Percentiles rank a stretch among this genome's conserved stretches.
phyloP scores from a whole-genome alignment of 306 rosid genomes.

The Medicago truncatula region DNA sequence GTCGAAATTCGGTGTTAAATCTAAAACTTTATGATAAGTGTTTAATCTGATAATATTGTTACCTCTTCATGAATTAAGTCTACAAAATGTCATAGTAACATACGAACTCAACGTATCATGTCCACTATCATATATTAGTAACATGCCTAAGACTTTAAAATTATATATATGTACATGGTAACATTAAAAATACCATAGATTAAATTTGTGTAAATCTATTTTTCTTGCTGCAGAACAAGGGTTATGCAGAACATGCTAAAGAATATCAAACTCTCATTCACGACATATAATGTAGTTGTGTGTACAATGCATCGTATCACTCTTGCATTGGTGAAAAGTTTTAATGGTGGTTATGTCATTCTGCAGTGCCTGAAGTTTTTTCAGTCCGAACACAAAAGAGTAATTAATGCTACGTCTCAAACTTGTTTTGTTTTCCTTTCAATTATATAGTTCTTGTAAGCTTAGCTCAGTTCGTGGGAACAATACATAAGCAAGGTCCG shows the following conservation, averaged over 20 bases:
- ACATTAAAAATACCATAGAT: not conserved
- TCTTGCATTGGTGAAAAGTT: conserved; percentile 29
- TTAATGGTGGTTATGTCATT: conserved; percentile 49
- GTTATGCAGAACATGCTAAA: conserved; percentile 44
- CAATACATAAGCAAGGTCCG: too few relatives aligned
- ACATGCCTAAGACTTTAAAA: too few relatives aligned
- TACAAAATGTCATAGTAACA: too few relatives aligned
- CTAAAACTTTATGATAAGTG: too few relatives aligned
- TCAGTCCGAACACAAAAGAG: not conserved
- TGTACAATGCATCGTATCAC: conserved; percentile 5
- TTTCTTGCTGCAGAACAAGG: conserved; percentile 40
- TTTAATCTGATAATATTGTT: too few relatives aligned
- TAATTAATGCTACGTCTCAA: not conserved
- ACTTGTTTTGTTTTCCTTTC: not conserved
- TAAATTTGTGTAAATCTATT: not conserved
- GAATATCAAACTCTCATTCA: not conserved
- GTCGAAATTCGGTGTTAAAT: too few relatives aligned
- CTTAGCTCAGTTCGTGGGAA: too few relatives aligned
- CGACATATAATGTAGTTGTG: not conserved
- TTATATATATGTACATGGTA: too few relatives aligned
- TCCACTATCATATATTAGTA: too few relatives aligned
- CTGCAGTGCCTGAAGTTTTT: conserved; percentile 37
- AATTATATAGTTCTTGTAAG: too few relatives aligned
- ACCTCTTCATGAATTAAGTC: too few relatives aligned
- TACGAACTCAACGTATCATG: too few relatives aligned